These are phyloP conservation scores for Ceratocystis huliohia DNA, from an alignment of 2,329 filamentous ascomycete genomes.

Conservation along the genomic window DNA sequence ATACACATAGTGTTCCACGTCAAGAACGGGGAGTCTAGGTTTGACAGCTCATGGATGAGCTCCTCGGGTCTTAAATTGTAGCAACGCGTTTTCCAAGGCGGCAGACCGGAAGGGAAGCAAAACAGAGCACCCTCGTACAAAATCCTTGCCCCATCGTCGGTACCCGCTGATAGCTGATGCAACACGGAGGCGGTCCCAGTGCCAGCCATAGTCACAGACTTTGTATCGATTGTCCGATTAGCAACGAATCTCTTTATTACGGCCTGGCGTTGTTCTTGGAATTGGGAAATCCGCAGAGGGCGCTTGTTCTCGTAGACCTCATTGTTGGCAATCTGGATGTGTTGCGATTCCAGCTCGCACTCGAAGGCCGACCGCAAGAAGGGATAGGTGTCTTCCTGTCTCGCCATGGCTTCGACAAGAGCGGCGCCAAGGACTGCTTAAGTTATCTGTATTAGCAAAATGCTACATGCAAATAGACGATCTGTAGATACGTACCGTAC, in stretches of 20 bases:
- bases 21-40: not conserved
- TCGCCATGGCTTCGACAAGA: not conserved
- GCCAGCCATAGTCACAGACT: not conserved
- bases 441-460: too few relatives aligned
- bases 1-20: not conserved
- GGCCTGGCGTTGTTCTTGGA: not conserved
- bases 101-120: not conserved
- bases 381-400: not conserved
- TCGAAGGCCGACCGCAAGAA: not conserved
- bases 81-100: not conserved
- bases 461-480: not conserved
- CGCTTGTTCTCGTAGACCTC: not conserved
- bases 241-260: not conserved
- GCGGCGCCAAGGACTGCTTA: not conserved
- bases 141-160: not conserved
- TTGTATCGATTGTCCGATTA: not conserved
- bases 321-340: not conserved
- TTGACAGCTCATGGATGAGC: not conserved
- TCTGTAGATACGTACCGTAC: not conserved
- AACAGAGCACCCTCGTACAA: not conserved
- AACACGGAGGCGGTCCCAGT: not conserved
- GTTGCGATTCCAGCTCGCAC: not conserved
- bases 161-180: not conserved
- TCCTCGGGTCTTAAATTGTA: not conserved
- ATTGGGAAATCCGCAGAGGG: not conserved